Conservation (phyloP, 2,329 filamentous ascomycete genomes). For the Colletotrichum echinochloae region DNA sequence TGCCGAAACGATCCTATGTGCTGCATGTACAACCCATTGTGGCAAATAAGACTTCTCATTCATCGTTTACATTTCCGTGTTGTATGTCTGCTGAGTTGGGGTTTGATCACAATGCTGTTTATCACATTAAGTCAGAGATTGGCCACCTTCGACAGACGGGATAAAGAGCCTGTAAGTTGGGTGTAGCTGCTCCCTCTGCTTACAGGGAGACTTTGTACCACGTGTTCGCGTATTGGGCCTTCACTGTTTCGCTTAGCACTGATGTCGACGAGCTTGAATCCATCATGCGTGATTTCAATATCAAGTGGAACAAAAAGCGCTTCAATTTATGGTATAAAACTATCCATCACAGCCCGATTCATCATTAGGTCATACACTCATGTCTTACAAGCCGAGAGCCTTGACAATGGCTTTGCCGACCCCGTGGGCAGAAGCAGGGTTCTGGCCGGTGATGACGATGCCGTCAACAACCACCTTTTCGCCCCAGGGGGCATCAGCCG, state of each 20-base stretch:
- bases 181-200: too few species aligned
- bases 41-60: too few species aligned
- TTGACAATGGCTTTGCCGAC: conserved; percentile 65
- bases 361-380: conserved; percentile 21
- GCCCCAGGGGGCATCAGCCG: conserved; percentile 61
- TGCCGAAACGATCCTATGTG: too few species aligned
- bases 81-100: too few species aligned
- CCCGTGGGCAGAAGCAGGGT: conserved; percentile 63
- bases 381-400: conserved; percentile 50
- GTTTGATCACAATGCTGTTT: too few species aligned
- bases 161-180: too few species aligned
- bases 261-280: neutral
- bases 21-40: too few species aligned
- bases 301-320: neutral
- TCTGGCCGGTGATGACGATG: conserved; percentile 68
- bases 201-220: too few species aligned
- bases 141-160: too few species aligned
- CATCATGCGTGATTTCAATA: accelerated
- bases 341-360: conserved; percentile 9
- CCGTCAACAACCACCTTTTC: conserved; percentile 64
- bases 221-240: too few species aligned
- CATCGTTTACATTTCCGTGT: too few species aligned
- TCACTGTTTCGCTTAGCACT: neutral
- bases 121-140: too few species aligned
- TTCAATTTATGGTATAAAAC: conserved; percentile 3